Base-by-base conservation (phyloP, 768 basidiomycete genomes). In the Termitomyces sp. region DNA sequence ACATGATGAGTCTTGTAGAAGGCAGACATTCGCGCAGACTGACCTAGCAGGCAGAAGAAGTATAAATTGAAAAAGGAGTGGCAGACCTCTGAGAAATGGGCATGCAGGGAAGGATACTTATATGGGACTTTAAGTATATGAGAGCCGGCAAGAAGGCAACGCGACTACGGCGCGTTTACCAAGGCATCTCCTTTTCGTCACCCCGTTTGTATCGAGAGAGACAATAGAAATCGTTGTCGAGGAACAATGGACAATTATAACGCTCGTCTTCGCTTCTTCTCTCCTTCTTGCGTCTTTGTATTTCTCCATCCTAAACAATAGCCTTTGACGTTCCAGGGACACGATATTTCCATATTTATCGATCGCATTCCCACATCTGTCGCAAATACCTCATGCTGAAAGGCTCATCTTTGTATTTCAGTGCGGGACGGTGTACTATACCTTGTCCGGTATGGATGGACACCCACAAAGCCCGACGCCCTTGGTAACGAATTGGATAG, bases 201-300 rank as follows among this genome's bases (percentile, higher is more conserved):
- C 32, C 30, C 47, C 30, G n/a, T 20, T 48, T 32, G 10, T n/a
- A 20, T n/a, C 49, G 56, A 59, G 50, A 50, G 46, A 55, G 56
- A 66, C 65, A 63, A 65, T 58, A 61, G 54, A 61, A 59, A 58
- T 45, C 22, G 44, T 52, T 35, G 32, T 59, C 52, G 43, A 56
- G 46, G 58, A 58, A 61, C 59, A 61, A 63, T 57, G 63, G 56
- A 64, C 64, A 64, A 61, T 61, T 49, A 48, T 28, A 13, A 32
- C 24, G 48, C 52, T 47, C 53, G 40, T 59, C 53, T n/a, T 53
- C 36, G 24, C 26, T 52, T 52, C 51, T 40, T 28, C 26, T 52
- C 51, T 44, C 32, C 48, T 56, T 36, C 48, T 18, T 14, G 42
- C 30, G 49, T 30, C 55, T n/a, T 56, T 49, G 55, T 56, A 49